Evolutionary conservation across 305 asterid genomes (phyloP), one percentile per base, ranked within the genome.

Genomic region (Solanum chacoense): DNA sequence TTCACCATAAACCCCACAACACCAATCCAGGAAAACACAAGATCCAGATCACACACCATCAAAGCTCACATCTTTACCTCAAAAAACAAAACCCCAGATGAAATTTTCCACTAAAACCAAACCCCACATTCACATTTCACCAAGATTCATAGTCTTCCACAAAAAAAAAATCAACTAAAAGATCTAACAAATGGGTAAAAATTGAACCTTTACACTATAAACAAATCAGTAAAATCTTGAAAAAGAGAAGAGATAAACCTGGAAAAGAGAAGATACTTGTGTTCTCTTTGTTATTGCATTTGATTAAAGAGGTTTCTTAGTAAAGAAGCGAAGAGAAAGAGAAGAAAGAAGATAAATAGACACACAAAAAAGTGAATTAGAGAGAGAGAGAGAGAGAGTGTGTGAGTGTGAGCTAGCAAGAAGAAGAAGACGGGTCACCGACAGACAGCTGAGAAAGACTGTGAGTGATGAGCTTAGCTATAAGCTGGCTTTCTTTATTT

Each of bases 251-350:
- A 89, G 87, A 50, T 50, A 83, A 83, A 83, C 87, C 73, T 83
- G 26, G 73, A 67, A 36, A 87, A 75, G 87, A 88, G 84, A 88
- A 84, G 73, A 65, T 38, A 14, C 78, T 74, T 72, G n/a, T 76
- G 24, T 42, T 71, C 40, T 69, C 71, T 88, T 87, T 90, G 87
- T 77, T 63, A 86, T 72, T 84, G 40, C 83, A 84, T 85, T 42
- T 88, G 73, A 24, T 79, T 67, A 91, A 88, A 36, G 92, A 90
- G 84, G 93, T 94, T 90, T 89, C 98, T 93, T 93, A 94, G 94
- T 77, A 90, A 91, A 93, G 87, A 94, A 91, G 96, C 91, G 93
- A 94, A 42, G 74, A 88, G 73, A 71, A 76, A 38, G 55, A 71
- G 29, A 78, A 87, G 88, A 84, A 40, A 87, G 45, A 89, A 55